Evolutionary conservation across 805 yeast species (phyloP).

Genomic region (Starmerella lactis-condensi): DNA sequence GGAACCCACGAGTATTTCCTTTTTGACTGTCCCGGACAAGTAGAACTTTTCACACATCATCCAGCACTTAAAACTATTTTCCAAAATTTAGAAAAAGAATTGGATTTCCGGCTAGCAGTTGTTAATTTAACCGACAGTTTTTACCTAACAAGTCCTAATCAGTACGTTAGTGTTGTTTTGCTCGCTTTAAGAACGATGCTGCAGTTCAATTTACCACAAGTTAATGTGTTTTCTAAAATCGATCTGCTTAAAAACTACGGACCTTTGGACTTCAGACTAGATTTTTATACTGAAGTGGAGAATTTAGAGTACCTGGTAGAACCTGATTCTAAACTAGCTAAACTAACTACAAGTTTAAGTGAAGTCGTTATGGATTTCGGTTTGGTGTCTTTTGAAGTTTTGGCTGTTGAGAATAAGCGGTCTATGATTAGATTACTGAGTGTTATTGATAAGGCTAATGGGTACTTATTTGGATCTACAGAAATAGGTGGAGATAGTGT

Average conservation of each 20-base stretch:
- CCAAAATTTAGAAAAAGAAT: conserved; percentile 38
- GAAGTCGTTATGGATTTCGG: conserved; percentile 77
- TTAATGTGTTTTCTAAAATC: conserved; percentile 81
- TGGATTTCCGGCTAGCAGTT: conserved; percentile 49
- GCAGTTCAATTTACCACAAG: conserved; percentile 79
- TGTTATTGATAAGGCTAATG: conserved; percentile 75
- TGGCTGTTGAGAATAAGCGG: conserved; percentile 77
- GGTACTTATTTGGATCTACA: conserved; percentile 79
- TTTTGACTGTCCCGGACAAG: conserved; percentile 82
- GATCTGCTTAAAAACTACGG: conserved; percentile 67
- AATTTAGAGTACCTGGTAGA: conserved; percentile 44
- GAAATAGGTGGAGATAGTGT: conserved; percentile 94
- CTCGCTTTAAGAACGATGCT: conserved; percentile 80
- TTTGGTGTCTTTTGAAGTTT: conserved; percentile 70
- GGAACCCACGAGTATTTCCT: conserved; percentile 45
- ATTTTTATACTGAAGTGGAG: conserved; percentile 83
- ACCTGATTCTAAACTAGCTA: conserved; percentile 31
- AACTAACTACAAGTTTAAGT: conserved; percentile 56
- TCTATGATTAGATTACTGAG: conserved; percentile 72
- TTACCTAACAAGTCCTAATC: conserved; percentile 71
- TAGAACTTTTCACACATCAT: conserved; percentile 84
- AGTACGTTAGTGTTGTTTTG: conserved; percentile 63
- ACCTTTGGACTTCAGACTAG: conserved; percentile 54
- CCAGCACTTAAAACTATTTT: conserved; percentile 54
- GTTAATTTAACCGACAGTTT: conserved; percentile 72